Conservation (phyloP, 257 asterid species). For the Vinca minor region DNA sequence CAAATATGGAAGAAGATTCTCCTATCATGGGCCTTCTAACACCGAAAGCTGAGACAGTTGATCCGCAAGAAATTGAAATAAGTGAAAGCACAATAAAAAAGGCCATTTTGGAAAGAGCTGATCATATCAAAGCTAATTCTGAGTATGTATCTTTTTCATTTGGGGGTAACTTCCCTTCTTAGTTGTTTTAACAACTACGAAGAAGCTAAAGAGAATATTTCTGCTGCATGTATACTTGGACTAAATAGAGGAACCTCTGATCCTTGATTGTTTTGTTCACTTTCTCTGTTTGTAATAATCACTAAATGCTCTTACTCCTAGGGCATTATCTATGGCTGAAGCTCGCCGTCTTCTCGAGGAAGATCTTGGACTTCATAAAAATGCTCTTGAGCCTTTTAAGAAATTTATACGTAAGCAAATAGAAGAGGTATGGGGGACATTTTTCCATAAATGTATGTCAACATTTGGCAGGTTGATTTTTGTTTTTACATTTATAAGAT, state of each 20-base stretch:
- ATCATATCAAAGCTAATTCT: conserved; percentile 57
- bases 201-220: neutral
- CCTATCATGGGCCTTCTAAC: conserved; percentile 81
- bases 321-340: conserved; percentile 63
- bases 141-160: conserved; percentile 41
- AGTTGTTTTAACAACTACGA: neutral
- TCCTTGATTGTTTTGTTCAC: neutral
- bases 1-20: conserved; percentile 66
- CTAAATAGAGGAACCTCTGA: neutral
- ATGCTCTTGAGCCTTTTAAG: conserved; percentile 67
- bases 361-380: conserved; percentile 69
- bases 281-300: conserved; percentile 14
- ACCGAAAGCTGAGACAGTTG: conserved; percentile 39
- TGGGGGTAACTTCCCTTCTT: neutral
- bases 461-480: conserved; percentile 3
- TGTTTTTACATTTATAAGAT: neutral
- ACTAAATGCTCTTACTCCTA: conserved; percentile 23
- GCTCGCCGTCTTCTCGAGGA: conserved; percentile 85
- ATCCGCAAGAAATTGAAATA: conserved; percentile 30
- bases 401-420: conserved; percentile 49
- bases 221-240: conserved; percentile 1
- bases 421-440: conserved; percentile 46
- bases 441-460: neutral
- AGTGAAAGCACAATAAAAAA: conserved; percentile 54
- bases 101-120: conserved; percentile 69